Evolutionary conservation across 768 basidiomycete genomes (phyloP).

Genomic region (Leccinum longicurvipes): DNA sequence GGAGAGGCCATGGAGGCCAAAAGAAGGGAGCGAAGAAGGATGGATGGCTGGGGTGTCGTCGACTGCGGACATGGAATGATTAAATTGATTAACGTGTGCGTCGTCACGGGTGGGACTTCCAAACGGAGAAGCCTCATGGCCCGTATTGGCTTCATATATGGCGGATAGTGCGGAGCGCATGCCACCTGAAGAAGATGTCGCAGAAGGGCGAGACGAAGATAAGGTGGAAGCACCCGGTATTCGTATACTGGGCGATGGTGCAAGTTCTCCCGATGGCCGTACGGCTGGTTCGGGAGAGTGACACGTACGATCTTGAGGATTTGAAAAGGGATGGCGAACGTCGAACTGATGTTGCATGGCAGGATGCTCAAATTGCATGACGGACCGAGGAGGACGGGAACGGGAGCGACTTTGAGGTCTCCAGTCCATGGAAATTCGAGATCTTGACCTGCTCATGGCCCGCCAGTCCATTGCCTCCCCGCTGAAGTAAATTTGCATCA

Average conservation of each 20-base stretch:
- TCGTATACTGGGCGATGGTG: slow-evolving; percentile 32
- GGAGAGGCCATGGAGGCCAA: slow-evolving; percentile 60
- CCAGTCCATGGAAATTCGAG: slow-evolving; percentile 92
- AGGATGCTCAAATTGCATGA: slow-evolving; percentile 46
- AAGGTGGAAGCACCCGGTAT: slow-evolving; percentile 43
- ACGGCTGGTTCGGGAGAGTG: slow-evolving; percentile 27
- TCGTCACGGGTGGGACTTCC: slow-evolving; percentile 33
- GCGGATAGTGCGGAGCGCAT: slow-evolving; percentile 44
- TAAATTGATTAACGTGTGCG: slow-evolving; percentile 32
- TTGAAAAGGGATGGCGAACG: slow-evolving; percentile 44
- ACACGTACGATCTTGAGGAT: slow-evolving; percentile 22
- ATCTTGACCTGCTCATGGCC: slow-evolving; percentile 85
- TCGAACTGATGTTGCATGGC: slow-evolving; percentile 36
- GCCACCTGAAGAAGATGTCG: slow-evolving; percentile 38
- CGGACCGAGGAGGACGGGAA: slow-evolving; percentile 65
- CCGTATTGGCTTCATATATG: slow-evolving; percentile 44
- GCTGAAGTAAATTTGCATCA: slow-evolving; percentile 31
- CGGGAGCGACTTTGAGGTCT: slow-evolving; percentile 73
- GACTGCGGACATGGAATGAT: slow-evolving; percentile 39
- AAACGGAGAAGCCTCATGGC: slow-evolving; percentile 35
- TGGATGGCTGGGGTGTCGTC: slow-evolving; percentile 50
- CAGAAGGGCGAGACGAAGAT: slow-evolving; percentile 46
- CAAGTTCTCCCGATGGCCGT: slow-evolving; percentile 20
- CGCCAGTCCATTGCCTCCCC: slow-evolving; percentile 88
- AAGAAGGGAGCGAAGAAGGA: slow-evolving; percentile 72